These are phyloP conservation scores for Ligustrum vulgare DNA, from an alignment of 257 asterid species.

Conservation along the genomic window DNA sequence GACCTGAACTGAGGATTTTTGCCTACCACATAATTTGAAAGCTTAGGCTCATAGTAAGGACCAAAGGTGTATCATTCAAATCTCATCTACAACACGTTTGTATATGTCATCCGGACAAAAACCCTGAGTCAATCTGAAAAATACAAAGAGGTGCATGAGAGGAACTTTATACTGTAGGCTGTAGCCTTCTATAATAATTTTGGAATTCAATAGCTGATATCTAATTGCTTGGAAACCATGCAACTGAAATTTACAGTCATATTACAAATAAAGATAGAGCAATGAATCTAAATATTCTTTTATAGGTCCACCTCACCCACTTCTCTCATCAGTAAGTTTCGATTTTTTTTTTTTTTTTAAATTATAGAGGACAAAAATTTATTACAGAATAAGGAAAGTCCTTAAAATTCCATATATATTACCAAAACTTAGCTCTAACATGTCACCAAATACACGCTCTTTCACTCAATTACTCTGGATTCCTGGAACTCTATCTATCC, in stretches of 20 bases:
- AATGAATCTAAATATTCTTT: background rate
- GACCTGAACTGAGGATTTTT: background rate
- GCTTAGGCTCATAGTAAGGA: background rate
- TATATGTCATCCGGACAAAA: conserved; percentile 5
- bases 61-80: background rate
- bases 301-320: background rate
- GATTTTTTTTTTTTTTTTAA: background rate
- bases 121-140: conserved; percentile 6
- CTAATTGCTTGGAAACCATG: background rate
- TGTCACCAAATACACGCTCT: too few relatives aligned
- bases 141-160: background rate
- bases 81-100: background rate
- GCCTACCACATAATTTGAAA: background rate
- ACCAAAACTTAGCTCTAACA: background rate
- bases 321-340: conserved; percentile 17
- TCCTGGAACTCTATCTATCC: background rate
- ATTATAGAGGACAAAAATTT: background rate
- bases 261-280: background rate
- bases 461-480: background rate
- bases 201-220: background rate
- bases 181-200: background rate
- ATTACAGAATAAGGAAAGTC: background rate
- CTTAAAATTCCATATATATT: background rate
- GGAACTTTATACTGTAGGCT: background rate
- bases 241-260: background rate